A percentile compares a stretch with the other conserved stretches of the same genome.
Evolutionary conservation across 352 stramenopile genomes (phyloP).

Genomic region (Globisporangium acanthophoron): DNA sequence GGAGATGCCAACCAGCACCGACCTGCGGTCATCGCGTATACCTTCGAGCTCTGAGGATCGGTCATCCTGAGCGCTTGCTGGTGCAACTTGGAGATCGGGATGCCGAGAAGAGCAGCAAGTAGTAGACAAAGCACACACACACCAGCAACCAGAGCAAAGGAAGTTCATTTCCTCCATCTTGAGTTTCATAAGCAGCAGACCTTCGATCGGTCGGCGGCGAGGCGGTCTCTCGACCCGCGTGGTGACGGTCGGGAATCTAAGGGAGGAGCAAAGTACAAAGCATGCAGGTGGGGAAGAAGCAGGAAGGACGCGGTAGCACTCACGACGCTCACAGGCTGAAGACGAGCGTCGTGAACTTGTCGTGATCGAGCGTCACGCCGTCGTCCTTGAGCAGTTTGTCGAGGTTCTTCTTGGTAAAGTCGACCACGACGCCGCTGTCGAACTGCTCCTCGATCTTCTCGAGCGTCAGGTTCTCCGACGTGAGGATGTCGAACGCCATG

Average conservation of each 20-base stretch:
- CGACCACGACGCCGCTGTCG: conserved; percentile 43
- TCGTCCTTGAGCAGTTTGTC: conserved; percentile 43
- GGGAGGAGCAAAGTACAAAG: background rate
- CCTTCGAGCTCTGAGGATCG: conserved; percentile 49
- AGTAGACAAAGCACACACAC: conserved; percentile 1
- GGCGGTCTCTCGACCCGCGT: background rate
- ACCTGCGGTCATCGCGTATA: conserved; percentile 58
- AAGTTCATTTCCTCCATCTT: conserved; percentile 27
- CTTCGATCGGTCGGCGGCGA: background rate
- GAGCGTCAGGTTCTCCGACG: conserved; percentile 60
- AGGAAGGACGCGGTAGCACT: background rate
- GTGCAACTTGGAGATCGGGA: too few species aligned
- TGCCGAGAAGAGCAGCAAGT: too few species aligned
- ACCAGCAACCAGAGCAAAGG: background rate
- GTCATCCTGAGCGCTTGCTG: too few species aligned
- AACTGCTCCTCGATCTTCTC: conserved; percentile 84
- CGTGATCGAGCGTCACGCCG: conserved; percentile 55
- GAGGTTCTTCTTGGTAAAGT: conserved; percentile 80
- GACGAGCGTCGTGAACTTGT: conserved; percentile 75
- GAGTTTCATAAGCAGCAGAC: background rate
- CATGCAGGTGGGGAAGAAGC: background rate
- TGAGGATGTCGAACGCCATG: conserved; percentile 77
- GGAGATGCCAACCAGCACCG: conserved; percentile 28
- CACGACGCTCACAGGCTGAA: conserved; percentile 57
- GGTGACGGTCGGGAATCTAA: background rate